phyloP scores from a whole-genome alignment of 495 filamentous ascomycete genomes.

The Sabuloglossum arenarium region DNA sequence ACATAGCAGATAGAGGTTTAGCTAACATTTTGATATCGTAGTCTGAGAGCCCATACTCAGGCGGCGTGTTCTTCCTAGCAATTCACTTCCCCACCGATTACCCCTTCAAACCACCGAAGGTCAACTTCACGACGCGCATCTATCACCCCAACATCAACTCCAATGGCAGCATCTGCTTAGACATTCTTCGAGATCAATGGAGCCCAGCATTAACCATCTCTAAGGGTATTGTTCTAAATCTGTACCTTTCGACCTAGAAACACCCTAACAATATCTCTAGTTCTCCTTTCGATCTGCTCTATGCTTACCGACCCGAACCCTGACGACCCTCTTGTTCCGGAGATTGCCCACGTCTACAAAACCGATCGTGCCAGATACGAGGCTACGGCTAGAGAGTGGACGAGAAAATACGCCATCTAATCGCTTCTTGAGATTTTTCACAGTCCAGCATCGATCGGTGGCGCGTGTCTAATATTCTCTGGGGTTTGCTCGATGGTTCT shows the following conservation, averaged over 20 bases:
- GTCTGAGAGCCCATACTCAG: slow-evolving; percentile 82
- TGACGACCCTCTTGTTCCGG: slow-evolving; percentile 91
- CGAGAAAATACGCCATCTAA: slow-evolving; percentile 88
- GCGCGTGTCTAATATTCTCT: neutral
- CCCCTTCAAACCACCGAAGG: slow-evolving; percentile 98
- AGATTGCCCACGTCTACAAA: slow-evolving; percentile 99
- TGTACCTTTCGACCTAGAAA: neutral
- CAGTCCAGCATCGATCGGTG: slow-evolving; percentile 1
- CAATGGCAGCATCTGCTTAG: slow-evolving; percentile 96
- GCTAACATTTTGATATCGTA: slow-evolving; percentile 16
- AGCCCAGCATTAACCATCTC: slow-evolving; percentile 96
- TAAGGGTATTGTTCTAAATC: slow-evolving; percentile 50
- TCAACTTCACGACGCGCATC: slow-evolving; percentile 98
- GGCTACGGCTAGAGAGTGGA: slow-evolving; percentile 94
- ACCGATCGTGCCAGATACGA: slow-evolving; percentile 90
- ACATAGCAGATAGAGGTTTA: neutral
- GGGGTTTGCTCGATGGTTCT: neutral
- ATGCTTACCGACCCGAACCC: slow-evolving; percentile 99
- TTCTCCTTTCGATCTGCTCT: slow-evolving; percentile 95
- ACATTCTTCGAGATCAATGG: slow-evolving; percentile 97
- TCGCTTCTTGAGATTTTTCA: neutral
- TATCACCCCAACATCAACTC: slow-evolving; percentile 99
- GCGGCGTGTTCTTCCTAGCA: slow-evolving; percentile 92
- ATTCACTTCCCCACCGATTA: slow-evolving; percentile 99
- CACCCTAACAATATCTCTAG: slow-evolving; percentile 21